Evolutionary conservation across 352 stramenopile species (phyloP), one percentile per base, ranked within the genome.

Genomic region (Phytophthora macrochlamydospora): DNA sequence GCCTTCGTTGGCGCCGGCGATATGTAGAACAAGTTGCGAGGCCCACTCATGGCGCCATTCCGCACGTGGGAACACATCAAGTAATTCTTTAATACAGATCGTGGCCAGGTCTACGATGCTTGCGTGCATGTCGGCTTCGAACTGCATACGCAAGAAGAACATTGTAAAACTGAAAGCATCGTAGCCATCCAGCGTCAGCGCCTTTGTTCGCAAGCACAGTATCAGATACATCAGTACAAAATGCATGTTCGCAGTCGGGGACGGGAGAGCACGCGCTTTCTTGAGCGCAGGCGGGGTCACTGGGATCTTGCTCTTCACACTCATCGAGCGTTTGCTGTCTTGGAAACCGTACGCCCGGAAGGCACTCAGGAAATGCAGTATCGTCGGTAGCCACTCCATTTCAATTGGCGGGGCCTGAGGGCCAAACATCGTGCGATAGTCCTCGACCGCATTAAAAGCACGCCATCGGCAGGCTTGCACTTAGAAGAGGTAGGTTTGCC

Each of bases 91-190:
- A n/a, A 95, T 86, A 53, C 85, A 92, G 9, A 91, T 84, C 1
- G 84, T 90, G 18, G 83, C 83, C 35, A 95, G 74, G 28, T 93
- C 79, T 9, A 92, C 77, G 59, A 95, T 88, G 62, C 86, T 78
- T 4, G 18, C 18, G 18, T 24, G 18, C 18, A 24, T 24, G 18
- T 24, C 18, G 18, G 18, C 18, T 24, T 24, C 83, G 78, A 51
- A 95, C 55, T 95, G 87, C 83, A 95, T 93, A n/a, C 85, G 85
- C 46, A 24, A 95, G 56, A 95, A 93, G 48, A 95, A 95, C 76
- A 93, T 92, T 7, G 82, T 92, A 61, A 91, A 91, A 65, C 83
- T 91, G 69, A 92, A 92, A 8, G 83, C 80, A 50, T 95, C 87
- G 62, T 93, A 93, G 7, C 80, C 80, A 48, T 91, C 79, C 30